Base-by-base conservation (phyloP, 306 rosid genomes). In the Acacia confusa region DNA sequence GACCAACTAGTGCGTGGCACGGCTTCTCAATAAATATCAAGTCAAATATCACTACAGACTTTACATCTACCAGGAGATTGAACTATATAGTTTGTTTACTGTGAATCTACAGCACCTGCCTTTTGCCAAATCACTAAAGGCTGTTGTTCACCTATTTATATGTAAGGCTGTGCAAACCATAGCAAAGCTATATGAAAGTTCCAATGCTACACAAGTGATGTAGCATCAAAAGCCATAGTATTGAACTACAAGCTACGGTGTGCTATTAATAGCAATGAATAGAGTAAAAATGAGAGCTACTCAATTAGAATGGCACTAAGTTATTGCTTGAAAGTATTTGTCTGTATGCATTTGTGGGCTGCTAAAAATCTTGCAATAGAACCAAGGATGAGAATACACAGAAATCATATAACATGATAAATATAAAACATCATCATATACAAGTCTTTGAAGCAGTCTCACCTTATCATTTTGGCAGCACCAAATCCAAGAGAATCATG, bases 391-490 rank as follows among this genome's bases (percentile, higher is more conserved):
- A 34, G 6, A 55, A 63, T 69, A 24, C 53, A 14, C 38, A 57
- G 7, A 50, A 79, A 38, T 27, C 24, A n/a, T 8, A 72, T 40
- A 44, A 25, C 11, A 24, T 28, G 75, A 57, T 32, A 61, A 82
- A 61, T 12, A 45, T 38, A 61, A 20, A 16, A 53, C n/a, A 66
- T 45, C 17, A 36, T 28, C 78, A 34, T 8, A 44, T 38, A 61
- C 36, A 61, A 71, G 55, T 67, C 19, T 50, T 61, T 66, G 64
- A 58, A 16, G 15, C 16, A 16, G 40, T 48, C 86, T 79, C 82
- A 91, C 97, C 97, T 92, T 79, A 95, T 95, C 96, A 95, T 93
- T 84, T 95, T 95, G 14, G 97, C 99, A 77, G 98, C 92, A 68
- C 98, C 97, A 83, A 93, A 93, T 69, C 98, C 98, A 75, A 95